Evolutionary conservation across 2,329 filamentous ascomycete species (phyloP), one percentile per base, ranked within the genome.

Genomic region (Ophiognomonia clavigignenti-juglandacearum): DNA sequence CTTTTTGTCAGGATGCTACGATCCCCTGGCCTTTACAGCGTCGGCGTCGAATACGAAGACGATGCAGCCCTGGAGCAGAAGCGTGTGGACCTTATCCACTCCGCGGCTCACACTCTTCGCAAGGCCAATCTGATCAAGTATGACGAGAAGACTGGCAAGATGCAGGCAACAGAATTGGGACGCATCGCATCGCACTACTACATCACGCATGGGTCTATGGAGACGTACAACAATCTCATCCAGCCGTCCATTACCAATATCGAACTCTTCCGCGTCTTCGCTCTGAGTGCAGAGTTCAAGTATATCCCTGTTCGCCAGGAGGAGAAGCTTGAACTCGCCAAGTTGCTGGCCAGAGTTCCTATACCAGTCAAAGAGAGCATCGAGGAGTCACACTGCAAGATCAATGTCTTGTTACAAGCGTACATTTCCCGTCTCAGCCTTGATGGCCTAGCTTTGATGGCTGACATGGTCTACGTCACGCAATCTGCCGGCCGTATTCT

Each of bases 171-270:
- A 0, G 93, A 98, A 64, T 83, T 98, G 45, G 93, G 95, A 43
- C 85, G 93, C 35, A 95, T 98, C 56, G 87, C 95, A 6, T 97
- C 92, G 13, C 93, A 98, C 65, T 98, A 98, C 73, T 98, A 98
- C 72, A 96, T 98, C 61, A 93, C 90, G 0, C 83, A 96, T 66
- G 88, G 82, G 56, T 97, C 92, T 13, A 98, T 98, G 93, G 78
- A 92, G 56, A 96, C 88, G 1, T 98, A 98, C 72, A 96, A 96
- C 64, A 88, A 87, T 62, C 85, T 97, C 56, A 88, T 98, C 39
- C 91, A 96, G 62, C 90, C 92, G 13, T 89, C 86, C 10, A 93
- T 96, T 57, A 89, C 87, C 22, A 88, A 88, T 6, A 96, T 98
- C 54, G 93, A 98, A 67, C 78, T 98, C 35, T 97, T 98, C 82